Percentiles rank a stretch among this genome's conserved stretches.
phyloP scores from a whole-genome alignment of 2,329 filamentous ascomycete genomes.

The Lasiodiplodia gonubiensis region DNA sequence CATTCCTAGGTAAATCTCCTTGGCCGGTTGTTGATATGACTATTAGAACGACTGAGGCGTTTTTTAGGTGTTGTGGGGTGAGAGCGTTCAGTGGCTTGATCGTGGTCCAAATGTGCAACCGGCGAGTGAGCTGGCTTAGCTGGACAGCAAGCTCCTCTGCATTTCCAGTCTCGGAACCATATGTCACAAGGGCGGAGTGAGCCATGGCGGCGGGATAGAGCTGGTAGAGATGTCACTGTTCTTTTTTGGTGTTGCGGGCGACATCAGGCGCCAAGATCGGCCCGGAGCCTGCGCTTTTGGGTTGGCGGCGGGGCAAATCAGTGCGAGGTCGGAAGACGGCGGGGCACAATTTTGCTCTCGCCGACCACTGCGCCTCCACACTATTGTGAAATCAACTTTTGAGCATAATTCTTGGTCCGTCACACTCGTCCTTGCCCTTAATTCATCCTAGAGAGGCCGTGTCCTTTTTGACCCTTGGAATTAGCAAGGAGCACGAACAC shows the following conservation, averaged over 20 bases:
- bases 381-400: not conserved
- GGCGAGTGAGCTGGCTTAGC: constrained; percentile 73
- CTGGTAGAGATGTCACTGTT: not conserved
- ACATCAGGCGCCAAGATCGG: constrained; percentile 19
- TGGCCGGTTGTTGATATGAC: constrained; percentile 92
- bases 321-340: constrained; percentile 19
- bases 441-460: not conserved
- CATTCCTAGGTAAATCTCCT: constrained; percentile 88
- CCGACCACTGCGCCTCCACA: no score
- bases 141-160: constrained; percentile 90
- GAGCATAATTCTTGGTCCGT: not conserved
- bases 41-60: constrained; percentile 70
- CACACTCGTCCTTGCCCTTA: not conserved
- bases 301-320: constrained; percentile 20
- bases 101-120: constrained; percentile 77
- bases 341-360: constrained; percentile 17
- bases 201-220: constrained; percentile 4
- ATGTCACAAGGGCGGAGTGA: constrained; percentile 70
- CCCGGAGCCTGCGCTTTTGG: constrained; percentile 15
- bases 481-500: not conserved
- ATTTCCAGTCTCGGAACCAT: constrained; percentile 95
- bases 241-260: constrained; percentile 22
- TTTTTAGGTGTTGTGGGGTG: constrained; percentile 64
- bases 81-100: constrained; percentile 79
- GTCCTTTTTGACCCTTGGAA: not conserved